A percentile compares a stretch with the other conserved stretches of the same genome.
Evolutionary conservation across 2,329 filamentous ascomycete genomes (phyloP).

Genomic region (Corynespora cassiicola): DNA sequence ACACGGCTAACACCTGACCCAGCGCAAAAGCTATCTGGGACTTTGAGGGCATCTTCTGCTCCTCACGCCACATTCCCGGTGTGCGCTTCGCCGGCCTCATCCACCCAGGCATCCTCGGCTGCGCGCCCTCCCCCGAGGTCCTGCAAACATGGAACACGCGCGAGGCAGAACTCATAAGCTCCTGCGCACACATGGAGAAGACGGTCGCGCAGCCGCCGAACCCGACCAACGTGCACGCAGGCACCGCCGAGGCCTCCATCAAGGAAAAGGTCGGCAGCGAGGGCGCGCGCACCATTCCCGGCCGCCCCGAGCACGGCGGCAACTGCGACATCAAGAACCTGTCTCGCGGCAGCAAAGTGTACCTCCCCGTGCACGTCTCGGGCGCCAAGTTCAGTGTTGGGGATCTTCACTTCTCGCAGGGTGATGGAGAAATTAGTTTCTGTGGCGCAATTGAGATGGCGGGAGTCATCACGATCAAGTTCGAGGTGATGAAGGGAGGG

Average conservation of each 20-base stretch:
- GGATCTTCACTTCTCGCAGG: constrained; percentile 86
- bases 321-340: constrained; percentile 94
- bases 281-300: constrained; percentile 84
- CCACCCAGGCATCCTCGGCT: constrained; percentile 90
- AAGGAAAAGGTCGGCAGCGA: constrained; percentile 74
- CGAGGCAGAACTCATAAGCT: constrained; percentile 78
- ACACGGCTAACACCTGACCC: constrained; percentile 1
- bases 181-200: constrained; percentile 68
- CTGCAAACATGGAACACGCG: constrained; percentile 84
- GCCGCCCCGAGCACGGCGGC: constrained; percentile 84
- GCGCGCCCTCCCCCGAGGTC: constrained; percentile 80
- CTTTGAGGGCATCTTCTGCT: constrained; percentile 80
- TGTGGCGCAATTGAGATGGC: constrained; percentile 88
- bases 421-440: constrained; percentile 88
- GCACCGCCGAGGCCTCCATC: constrained; percentile 63
- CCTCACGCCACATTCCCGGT: constrained; percentile 74
- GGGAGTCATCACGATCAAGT: constrained; percentile 87
- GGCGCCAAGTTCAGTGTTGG: constrained; percentile 92
- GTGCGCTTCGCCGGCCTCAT: constrained; percentile 90
- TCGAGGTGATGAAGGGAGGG: constrained; percentile 84
- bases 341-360: constrained; percentile 79
- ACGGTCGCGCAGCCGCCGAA: constrained; percentile 81
- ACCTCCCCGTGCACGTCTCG: constrained; percentile 83
- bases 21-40: constrained; percentile 80
- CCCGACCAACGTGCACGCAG: constrained; percentile 75